Base-by-base conservation (phyloP, 352 stramenopile genomes). In the Phytophthora agathidicida region DNA sequence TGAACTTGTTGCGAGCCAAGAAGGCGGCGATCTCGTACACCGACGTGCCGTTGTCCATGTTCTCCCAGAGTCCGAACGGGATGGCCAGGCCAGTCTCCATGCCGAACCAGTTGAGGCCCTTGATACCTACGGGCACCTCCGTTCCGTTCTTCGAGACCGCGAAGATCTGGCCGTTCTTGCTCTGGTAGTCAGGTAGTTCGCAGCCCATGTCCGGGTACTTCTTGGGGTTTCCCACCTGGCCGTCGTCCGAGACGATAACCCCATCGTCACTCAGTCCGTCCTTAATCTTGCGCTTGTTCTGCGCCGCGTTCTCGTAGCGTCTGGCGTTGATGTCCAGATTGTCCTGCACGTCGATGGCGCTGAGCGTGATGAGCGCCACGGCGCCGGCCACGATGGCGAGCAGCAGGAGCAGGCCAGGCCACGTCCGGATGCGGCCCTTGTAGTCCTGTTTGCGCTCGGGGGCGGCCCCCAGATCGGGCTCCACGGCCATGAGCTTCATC, bases 21-120 rank as follows among this genome's bases (percentile, higher is more conserved):
- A 89, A 91, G 4, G 65, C 71, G 0, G 82, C 77, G 9, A 91
- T 51, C 24, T 91, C 73, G 45, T 91, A 91, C 56, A 75, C 69
- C 0, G 82, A 77, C 5, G 82, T 91, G 5, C 82, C 82, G 28
- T 87, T 88, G 11, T 85, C 48, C 51, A 71, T 63, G 61, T 91
- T 91, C 22, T 88, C 78, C 82, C 82, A 91, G 19, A 91, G 52
- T 1, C 82, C 82, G 33, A 91, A 84, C 0, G 81, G 82, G n/a
- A 91, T 75, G 0, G 58, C 55, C 2, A 80, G n/a, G 0, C 69
- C 74, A 7, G 82, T 89, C 47, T 91, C 81, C 81, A 91, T 91
- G 16, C 81, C 81, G 56, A 89, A 91, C 81, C 81, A 91, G 51
- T 89, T 91, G 39, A 86, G 49, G 13, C 81, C 81, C 28, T 91